phyloP scores from a whole-genome alignment of 257 asterid species.

The Catharanthus roseus region DNA sequence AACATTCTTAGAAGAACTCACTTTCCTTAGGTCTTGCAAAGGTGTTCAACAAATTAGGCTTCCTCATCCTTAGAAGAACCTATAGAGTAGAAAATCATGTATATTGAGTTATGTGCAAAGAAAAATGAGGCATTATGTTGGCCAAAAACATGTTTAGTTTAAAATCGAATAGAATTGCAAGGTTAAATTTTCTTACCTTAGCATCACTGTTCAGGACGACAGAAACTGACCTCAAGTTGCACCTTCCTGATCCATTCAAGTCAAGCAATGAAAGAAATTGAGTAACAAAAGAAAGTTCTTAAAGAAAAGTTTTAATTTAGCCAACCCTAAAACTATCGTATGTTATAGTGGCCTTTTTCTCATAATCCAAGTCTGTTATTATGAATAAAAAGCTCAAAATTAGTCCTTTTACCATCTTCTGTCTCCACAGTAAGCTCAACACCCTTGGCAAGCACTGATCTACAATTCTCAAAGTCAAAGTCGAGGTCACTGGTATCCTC shows the following conservation, averaged over 20 bases:
- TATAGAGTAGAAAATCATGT: constrained; percentile 21
- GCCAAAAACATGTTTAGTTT: neutral
- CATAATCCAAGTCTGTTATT: neutral
- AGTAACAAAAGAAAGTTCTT: neutral
- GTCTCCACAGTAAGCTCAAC: constrained; percentile 54
- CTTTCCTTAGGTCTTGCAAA: constrained; percentile 66
- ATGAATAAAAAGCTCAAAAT: neutral
- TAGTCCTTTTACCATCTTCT: constrained; percentile 49
- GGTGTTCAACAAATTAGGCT: constrained; percentile 51
- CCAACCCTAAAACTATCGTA: neutral
- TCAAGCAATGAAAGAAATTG: neutral
- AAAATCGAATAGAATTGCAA: neutral
- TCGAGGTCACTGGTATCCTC: constrained; percentile 49
- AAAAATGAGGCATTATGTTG: neutral
- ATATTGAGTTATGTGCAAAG: neutral
- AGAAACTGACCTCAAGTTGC: constrained; percentile 48
- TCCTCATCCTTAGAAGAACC: constrained; percentile 73
- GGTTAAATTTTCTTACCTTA: constrained; percentile 39
- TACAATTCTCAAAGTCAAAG: constrained; percentile 59
- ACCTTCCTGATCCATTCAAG: constrained; percentile 47
- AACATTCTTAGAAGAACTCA: constrained; percentile 27
- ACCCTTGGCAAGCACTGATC: constrained; percentile 64
- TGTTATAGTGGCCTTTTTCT: neutral
- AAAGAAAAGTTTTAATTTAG: neutral
- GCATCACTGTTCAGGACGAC: constrained; percentile 55